Conservation (phyloP, 257 asterid species). For the Solanum pimpinellifolium region DNA sequence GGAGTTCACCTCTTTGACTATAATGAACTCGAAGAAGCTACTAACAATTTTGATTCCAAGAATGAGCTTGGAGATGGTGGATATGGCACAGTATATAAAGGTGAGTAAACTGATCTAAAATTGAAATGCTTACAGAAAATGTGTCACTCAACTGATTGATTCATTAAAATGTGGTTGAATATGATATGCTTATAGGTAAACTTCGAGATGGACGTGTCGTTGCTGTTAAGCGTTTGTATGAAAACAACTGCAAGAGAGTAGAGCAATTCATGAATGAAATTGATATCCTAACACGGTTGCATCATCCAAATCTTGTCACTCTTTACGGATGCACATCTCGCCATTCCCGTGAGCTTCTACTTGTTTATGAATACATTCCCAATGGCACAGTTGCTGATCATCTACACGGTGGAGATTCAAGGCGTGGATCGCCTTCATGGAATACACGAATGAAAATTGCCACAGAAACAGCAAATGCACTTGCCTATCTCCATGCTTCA, state of each 20-base stretch:
- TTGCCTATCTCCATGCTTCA: conserved; percentile 54
- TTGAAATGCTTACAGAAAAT: neutral
- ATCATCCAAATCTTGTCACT: conserved; percentile 49
- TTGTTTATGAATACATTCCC: conserved; percentile 59
- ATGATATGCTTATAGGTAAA: conserved; percentile 26
- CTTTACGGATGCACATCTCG: conserved; percentile 73
- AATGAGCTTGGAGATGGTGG: conserved; percentile 86
- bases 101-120: neutral
- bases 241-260: conserved; percentile 54
- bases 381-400: conserved; percentile 78
- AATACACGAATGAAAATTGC: conserved; percentile 55
- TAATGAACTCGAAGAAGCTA: conserved; percentile 67
- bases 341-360: conserved; percentile 44
- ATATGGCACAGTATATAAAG: conserved; percentile 69
- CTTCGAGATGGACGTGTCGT: conserved; percentile 64
- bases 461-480: conserved; percentile 63
- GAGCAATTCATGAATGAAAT: conserved; percentile 75
- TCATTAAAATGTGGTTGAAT: neutral
- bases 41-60: conserved; percentile 41
- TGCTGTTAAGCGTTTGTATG: conserved; percentile 67
- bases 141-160: neutral
- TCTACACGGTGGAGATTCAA: conserved; percentile 49
- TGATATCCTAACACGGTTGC: conserved; percentile 46
- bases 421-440: conserved; percentile 40
- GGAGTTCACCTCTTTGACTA: conserved; percentile 63